Evolutionary conservation across 352 stramenopile species (phyloP).

Genomic region (Elongisporangium undulatum): DNA sequence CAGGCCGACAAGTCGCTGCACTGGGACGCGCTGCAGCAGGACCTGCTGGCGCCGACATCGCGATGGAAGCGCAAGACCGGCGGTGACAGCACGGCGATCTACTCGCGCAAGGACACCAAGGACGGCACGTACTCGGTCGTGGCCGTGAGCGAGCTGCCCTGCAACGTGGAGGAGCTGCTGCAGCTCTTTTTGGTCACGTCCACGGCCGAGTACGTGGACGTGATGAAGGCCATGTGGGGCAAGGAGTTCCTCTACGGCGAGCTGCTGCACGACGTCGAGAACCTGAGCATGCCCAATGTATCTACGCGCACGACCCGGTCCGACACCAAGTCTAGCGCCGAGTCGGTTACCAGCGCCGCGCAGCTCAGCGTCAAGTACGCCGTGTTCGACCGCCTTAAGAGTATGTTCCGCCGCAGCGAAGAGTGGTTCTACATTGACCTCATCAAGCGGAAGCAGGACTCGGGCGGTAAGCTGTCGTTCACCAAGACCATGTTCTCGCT

Average conservation of each 20-base stretch:
- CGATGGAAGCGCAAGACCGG: conserved; percentile 4
- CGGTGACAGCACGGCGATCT: conserved; percentile 13
- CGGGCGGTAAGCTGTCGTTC: conserved; percentile 8
- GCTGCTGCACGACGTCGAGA: conserved; percentile 20
- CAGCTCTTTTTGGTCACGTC: conserved; percentile 23
- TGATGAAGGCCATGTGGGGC: conserved; percentile 41
- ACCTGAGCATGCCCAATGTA: neutral
- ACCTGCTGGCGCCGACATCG: conserved; percentile 16
- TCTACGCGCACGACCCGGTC: neutral
- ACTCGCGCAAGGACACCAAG: conserved; percentile 17
- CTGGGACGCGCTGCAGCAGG: conserved; percentile 18
- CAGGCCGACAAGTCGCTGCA: conserved; percentile 22
- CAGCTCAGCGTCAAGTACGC: conserved; percentile 30
- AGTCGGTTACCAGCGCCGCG: neutral
- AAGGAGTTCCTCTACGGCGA: conserved; percentile 21
- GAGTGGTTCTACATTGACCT: conserved; percentile 24
- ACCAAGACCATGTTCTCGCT: conserved; percentile 22
- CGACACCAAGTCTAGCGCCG: neutral
- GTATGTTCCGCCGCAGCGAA: conserved; percentile 20
- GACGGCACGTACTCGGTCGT: conserved; percentile 12
- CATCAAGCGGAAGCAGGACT: conserved; percentile 1
- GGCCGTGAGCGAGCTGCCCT: conserved; percentile 24
- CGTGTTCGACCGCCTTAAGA: conserved; percentile 17
- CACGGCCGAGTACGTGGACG: conserved; percentile 23
- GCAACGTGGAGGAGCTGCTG: conserved; percentile 34